phyloP scores from a whole-genome alignment of 768 basidiomycete species.

The Lentinula sp. region DNA sequence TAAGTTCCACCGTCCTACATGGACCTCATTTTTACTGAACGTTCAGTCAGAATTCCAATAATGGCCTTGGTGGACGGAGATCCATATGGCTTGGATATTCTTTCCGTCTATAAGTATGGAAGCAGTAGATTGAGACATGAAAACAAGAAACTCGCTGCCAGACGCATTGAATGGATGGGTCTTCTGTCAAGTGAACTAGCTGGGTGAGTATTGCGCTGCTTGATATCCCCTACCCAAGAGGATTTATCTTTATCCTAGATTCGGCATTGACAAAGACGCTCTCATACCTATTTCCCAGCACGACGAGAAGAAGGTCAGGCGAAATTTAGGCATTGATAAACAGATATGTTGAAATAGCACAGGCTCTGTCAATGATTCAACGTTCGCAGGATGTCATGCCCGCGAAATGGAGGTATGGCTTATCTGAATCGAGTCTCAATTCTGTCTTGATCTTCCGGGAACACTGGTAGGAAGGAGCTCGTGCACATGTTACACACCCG shows the following conservation, averaged over 20 bases:
- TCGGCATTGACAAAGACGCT: slow-evolving; percentile 51
- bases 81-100: slow-evolving; percentile 88
- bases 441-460: slow-evolving; percentile 6
- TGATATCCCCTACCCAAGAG: neutral
- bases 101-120: slow-evolving; percentile 82
- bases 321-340: neutral
- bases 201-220: slow-evolving; percentile 32
- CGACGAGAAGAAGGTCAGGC: slow-evolving; percentile 69
- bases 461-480: slow-evolving; percentile 61
- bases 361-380: slow-evolving; percentile 64
- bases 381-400: slow-evolving; percentile 39
- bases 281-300: slow-evolving; percentile 63
- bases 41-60: slow-evolving; percentile 58
- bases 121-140: slow-evolving; percentile 70
- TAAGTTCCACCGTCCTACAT: slow-evolving; percentile 22
- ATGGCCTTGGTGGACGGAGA: slow-evolving; percentile 84
- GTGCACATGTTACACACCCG: slow-evolving; percentile 70
- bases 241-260: slow-evolving; percentile 27
- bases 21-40: neutral
- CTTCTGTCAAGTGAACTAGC: slow-evolving; percentile 63
- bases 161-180: slow-evolving; percentile 76
- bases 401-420: slow-evolving; percentile 55
- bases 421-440: neutral
- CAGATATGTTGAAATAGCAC: neutral
- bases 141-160: slow-evolving; percentile 56